A percentile compares a stretch with the other conserved stretches of the same genome.
Conservation (phyloP, 179 eudicot genomes). For the Silene coronaria region DNA sequence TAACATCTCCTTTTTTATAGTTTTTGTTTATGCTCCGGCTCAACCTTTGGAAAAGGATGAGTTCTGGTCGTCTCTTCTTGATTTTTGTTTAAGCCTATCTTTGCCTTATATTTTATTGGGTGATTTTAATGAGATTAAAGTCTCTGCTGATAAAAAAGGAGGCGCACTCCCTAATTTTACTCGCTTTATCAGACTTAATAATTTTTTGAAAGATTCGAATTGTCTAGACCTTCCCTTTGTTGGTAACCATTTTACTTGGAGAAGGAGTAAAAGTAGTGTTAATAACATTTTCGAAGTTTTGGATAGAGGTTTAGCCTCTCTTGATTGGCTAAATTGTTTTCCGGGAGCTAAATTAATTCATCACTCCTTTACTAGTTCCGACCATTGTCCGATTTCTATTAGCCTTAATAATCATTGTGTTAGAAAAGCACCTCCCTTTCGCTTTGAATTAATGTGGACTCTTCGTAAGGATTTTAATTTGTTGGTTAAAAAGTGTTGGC, state of each 20-base stretch:
- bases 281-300: not conserved
- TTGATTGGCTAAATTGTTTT: not conserved
- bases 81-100: not conserved
- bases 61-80: not conserved
- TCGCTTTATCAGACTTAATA: not conserved
- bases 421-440: not conserved
- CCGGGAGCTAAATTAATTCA: not conserved
- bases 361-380: not conserved
- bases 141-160: not conserved
- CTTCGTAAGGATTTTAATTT: not conserved
- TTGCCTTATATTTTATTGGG: not conserved
- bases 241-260: not conserved
- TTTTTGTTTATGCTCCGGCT: not conserved
- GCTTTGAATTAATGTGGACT: not conserved
- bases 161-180: not conserved
- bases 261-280: not conserved
- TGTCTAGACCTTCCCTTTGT: not conserved
- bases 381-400: not conserved
- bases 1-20: no score
- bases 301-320: not conserved
- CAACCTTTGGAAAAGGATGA: not conserved
- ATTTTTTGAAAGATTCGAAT: not conserved
- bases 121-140: not conserved
- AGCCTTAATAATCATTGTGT: not conserved
- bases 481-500: not conserved